phyloP scores from a whole-genome alignment of 108 stramenopile genomes.

The Cylindrotheca closterium region DNA sequence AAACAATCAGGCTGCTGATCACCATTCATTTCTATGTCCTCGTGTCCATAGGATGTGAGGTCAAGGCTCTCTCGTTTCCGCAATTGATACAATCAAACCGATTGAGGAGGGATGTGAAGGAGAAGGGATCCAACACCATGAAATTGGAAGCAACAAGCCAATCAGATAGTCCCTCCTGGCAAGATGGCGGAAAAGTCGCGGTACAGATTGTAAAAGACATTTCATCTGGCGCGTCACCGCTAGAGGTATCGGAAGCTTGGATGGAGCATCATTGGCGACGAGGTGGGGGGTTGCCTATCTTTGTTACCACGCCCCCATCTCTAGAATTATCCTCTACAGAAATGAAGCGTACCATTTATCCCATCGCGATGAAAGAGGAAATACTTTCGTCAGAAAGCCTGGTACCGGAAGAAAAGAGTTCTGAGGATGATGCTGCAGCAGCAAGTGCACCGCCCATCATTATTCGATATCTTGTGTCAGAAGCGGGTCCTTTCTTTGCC shows the following conservation, averaged over 20 bases:
- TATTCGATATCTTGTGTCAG: slow-evolving; percentile 30
- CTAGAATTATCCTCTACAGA: neutral
- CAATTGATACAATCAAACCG: too few relatives aligned
- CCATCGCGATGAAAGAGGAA: slow-evolving; percentile 29
- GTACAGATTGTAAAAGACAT: neutral
- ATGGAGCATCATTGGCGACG: slow-evolving; percentile 44
- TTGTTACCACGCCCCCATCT: neutral
- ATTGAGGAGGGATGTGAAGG: too few relatives aligned
- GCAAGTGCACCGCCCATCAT: too few relatives aligned
- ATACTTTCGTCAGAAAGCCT: neutral
- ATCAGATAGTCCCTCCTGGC: too few relatives aligned
- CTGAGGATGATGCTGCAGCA: neutral
- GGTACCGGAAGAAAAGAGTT: slow-evolving; percentile 10
- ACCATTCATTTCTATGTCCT: too few relatives aligned
- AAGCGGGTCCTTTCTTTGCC: slow-evolving; percentile 37
- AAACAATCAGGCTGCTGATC: too few relatives aligned
- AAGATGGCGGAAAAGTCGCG: neutral
- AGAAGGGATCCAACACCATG: too few relatives aligned
- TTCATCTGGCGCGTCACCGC: neutral
- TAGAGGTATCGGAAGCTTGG: slow-evolving; percentile 25
- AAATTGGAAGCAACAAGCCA: too few relatives aligned
- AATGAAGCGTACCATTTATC: slow-evolving; percentile 28
- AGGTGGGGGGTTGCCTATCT: slow-evolving; percentile 45
- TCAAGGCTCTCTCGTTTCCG: too few relatives aligned
- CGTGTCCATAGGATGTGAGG: too few relatives aligned